These are phyloP conservation scores for Fagopyrum tataricum DNA, from an alignment of 148 eudicot genomes.

Conservation along the genomic window DNA sequence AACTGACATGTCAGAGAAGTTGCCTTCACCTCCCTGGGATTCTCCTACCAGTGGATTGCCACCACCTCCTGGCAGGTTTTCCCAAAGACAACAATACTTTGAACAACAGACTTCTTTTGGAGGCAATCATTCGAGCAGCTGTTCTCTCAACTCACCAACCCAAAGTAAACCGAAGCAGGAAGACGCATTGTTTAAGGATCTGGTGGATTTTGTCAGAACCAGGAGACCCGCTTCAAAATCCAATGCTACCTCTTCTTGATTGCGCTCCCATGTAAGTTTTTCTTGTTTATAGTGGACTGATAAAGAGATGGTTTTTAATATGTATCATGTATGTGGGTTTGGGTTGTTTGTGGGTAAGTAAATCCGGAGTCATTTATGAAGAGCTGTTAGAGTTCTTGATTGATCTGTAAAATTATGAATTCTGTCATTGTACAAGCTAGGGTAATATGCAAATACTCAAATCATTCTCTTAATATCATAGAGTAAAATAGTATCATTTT, in stretches of 20 bases:
- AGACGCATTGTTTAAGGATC: slow-evolving; percentile 72
- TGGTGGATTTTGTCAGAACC: slow-evolving; percentile 76
- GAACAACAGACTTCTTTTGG: slow-evolving; percentile 38
- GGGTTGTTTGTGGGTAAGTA: slow-evolving; percentile 5
- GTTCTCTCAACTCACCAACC: slow-evolving; percentile 44
- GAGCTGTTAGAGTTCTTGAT: background rate
- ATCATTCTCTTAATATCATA: background rate
- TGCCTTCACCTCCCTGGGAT: slow-evolving; percentile 57
- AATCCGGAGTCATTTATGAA: background rate
- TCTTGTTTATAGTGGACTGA: background rate
- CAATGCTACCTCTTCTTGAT: slow-evolving; percentile 12
- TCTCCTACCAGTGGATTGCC: slow-evolving; percentile 47
- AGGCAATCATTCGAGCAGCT: slow-evolving; percentile 44
- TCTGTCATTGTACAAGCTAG: background rate
- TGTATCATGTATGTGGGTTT: background rate
- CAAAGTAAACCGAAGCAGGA: slow-evolving; percentile 45
- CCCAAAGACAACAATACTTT: slow-evolving; percentile 78
- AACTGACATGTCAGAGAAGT: slow-evolving; percentile 29
- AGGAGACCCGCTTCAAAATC: slow-evolving; percentile 32
- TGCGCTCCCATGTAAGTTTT: background rate
- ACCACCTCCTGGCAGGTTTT: slow-evolving; percentile 73
- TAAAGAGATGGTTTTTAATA: background rate
- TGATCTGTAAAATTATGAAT: background rate
- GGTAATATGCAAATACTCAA: background rate
- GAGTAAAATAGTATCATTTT: background rate